These are phyloP conservation scores for Leccinum truebloodii DNA, from an alignment of 768 basidiomycete species.

Conservation along the genomic window DNA sequence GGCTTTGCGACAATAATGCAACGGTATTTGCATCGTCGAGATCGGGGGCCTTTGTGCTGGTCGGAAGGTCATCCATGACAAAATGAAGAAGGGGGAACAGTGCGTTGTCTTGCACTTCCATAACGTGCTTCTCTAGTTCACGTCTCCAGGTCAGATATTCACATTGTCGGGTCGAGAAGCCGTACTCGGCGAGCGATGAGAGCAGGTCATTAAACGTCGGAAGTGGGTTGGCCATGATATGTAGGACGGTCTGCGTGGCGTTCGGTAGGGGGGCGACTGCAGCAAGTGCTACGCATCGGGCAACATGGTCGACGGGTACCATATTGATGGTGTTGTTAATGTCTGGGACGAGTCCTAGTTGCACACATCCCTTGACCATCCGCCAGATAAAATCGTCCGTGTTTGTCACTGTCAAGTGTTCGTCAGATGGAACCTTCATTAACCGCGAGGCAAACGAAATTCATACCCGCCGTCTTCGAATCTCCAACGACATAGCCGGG, in stretches of 20 bases:
- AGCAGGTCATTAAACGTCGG: conserved; percentile 90
- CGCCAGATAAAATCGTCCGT: conserved; percentile 99
- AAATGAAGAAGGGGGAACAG: conserved; percentile 97
- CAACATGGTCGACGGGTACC: conserved; percentile 97
- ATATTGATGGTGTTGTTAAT: conserved; percentile 99
- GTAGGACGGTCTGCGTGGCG: conserved; percentile 60
- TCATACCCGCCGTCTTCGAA: conserved; percentile 78
- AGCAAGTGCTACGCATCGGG: conserved; percentile 75
- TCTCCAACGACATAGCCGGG: conserved; percentile 98
- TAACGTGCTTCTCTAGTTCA: conserved; percentile 91
- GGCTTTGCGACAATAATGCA: conserved; percentile 50
- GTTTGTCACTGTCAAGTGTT: conserved; percentile 73
- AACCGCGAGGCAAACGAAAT: not conserved
- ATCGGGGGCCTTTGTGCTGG: conserved; percentile 91
- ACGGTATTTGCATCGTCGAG: conserved; percentile 84
- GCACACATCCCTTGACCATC: conserved; percentile 96
- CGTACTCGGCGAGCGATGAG: conserved; percentile 70
- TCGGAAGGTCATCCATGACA: conserved; percentile 95
- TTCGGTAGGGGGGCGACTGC: conserved; percentile 58
- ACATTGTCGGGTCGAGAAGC: conserved; percentile 73
- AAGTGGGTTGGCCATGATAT: conserved; percentile 83
- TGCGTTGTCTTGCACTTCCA: conserved; percentile 94
- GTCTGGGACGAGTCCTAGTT: conserved; percentile 94
- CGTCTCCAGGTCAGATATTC: conserved; percentile 94
- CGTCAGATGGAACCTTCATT: conserved; percentile 5